phyloP scores from a whole-genome alignment of 2,329 filamentous ascomycete genomes.

The Epichloe glyceriae region DNA sequence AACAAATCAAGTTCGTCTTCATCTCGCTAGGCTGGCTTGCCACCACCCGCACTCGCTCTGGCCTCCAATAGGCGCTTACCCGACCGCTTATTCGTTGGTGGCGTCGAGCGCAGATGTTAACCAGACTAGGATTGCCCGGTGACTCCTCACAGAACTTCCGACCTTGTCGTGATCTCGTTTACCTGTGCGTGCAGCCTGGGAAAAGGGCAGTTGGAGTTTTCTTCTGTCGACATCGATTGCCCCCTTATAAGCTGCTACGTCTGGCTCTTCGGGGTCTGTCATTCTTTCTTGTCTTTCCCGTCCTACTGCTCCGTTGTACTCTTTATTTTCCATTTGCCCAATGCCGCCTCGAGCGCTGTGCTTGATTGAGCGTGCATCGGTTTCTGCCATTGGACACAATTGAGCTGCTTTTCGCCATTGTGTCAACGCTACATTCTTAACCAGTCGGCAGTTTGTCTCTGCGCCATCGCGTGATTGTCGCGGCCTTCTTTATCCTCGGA shows the following conservation, averaged over 20 bases:
- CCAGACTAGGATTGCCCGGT: constrained; percentile 3
- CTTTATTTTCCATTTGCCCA: no score
- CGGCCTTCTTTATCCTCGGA: not conserved
- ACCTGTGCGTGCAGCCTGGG: not conserved
- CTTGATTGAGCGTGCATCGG: not conserved
- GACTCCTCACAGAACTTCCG: constrained; percentile 4
- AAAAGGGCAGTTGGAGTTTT: not conserved
- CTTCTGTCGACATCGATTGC: not conserved
- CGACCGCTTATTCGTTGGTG: not conserved
- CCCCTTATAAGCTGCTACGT: not conserved
- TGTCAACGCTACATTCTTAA: not conserved
- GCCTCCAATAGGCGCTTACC: no score
- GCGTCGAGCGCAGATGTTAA: not conserved
- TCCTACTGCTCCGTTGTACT: not conserved
- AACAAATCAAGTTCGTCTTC: no score
- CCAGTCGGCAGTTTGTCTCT: not conserved
- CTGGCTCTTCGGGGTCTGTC: not conserved
- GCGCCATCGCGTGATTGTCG: not conserved
- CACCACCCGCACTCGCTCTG: not conserved
- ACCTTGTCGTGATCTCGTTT: not conserved
- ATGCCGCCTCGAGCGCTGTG: not conserved
- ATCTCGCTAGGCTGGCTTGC: no score
- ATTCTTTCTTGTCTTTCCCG: not conserved
- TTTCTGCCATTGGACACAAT: not conserved
- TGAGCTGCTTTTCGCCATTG: not conserved